Percentiles rank a stretch among this genome's conserved stretches.
Evolutionary conservation across 2,329 filamentous ascomycete species (phyloP).

Genomic region (Chaetomium strumarium): DNA sequence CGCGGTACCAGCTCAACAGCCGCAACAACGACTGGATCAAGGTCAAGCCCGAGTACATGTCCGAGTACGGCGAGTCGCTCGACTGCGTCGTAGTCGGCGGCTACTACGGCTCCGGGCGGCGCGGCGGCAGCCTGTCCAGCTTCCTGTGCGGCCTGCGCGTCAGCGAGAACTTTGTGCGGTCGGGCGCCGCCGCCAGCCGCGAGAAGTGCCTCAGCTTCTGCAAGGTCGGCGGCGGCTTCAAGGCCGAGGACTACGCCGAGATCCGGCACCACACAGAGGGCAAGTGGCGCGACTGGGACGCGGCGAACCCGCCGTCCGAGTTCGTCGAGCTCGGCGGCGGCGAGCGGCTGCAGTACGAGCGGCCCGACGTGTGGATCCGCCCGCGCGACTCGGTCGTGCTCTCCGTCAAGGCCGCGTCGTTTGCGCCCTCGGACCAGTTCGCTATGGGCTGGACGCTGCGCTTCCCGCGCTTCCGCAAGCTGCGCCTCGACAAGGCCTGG

Average conservation of each 20-base stretch:
- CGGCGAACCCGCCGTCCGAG: slow-evolving; percentile 65
- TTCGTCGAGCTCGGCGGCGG: slow-evolving; percentile 79
- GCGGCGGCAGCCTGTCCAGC: slow-evolving; percentile 76
- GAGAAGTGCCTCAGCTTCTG: slow-evolving; percentile 92
- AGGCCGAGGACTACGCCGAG: slow-evolving; percentile 74
- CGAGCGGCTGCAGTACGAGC: slow-evolving; percentile 63
- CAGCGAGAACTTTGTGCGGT: slow-evolving; percentile 59
- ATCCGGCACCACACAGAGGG: slow-evolving; percentile 80
- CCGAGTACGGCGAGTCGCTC: slow-evolving; percentile 86
- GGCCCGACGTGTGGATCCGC: slow-evolving; percentile 88
- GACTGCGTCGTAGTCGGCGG: slow-evolving; percentile 87
- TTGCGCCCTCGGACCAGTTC: slow-evolving; percentile 71
- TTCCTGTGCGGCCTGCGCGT: slow-evolving; percentile 86
- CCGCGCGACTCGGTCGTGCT: slow-evolving; percentile 83
- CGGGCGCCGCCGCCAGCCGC: slow-evolving; percentile 45
- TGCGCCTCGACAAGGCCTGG: slow-evolving; percentile 83
- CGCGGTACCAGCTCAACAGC: slow-evolving; percentile 78
- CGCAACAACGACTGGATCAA: slow-evolving; percentile 97
- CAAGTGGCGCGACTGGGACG: slow-evolving; percentile 86
- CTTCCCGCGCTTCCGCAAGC: slow-evolving; percentile 80
- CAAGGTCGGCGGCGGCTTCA: slow-evolving; percentile 94
- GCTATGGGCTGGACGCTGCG: slow-evolving; percentile 71
- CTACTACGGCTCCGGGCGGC: slow-evolving; percentile 82
- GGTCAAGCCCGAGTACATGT: slow-evolving; percentile 98
- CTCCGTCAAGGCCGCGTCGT: slow-evolving; percentile 65